Evolutionary conservation across 2,329 filamentous ascomycete species (phyloP), one percentile per base, ranked within the genome.

Genomic region (Mariannaea sp.): DNA sequence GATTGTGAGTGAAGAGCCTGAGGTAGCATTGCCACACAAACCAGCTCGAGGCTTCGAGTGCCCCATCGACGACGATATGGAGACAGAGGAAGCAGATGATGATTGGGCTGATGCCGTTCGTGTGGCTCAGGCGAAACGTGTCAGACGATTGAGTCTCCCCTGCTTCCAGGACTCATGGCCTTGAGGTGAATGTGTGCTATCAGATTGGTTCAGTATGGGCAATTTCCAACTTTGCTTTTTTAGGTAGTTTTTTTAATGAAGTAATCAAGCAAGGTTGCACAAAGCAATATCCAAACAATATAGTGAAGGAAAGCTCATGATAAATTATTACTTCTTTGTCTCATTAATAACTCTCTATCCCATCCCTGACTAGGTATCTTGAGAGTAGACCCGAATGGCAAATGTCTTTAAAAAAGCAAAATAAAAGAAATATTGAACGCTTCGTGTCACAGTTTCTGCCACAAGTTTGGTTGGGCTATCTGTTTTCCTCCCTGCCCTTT

Each of bases 121-220:
- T 7, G 19, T 51, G 14, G 9, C n/a, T n/a, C n/a, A 46, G 43
- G 46, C 53, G 7, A 24, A 53, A 5, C 50, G 38, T 7, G 53
- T 57, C 44, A 66, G 61, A 17, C 65, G 68, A 9, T 49, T 62
- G 5, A 71, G 70, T 35, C 61, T 71, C 8, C 70, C 70, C 2
- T 68, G 49, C 17, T 24, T 70, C 12, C 58, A 57, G 20, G 67
- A 57, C 24, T 29, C 55, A 10, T 71, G 68, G 67, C 60, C 60
- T 42, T 41, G 20, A 49, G 13, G n/a, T 14, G 0, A 55, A 56
- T 5, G 33, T 16, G 10, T 62, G 24, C n/a, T n/a, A 65, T 6
- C 14, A 41, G 2, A 7, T 19, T 38, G 12, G 16, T 8, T 14
- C 10, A 17, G 19, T 19, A 39, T 39, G 17, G 33, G 16, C 8